Evolutionary conservation across 140 eudicot species (phyloP).

Genomic region (Senecio squalidus): DNA sequence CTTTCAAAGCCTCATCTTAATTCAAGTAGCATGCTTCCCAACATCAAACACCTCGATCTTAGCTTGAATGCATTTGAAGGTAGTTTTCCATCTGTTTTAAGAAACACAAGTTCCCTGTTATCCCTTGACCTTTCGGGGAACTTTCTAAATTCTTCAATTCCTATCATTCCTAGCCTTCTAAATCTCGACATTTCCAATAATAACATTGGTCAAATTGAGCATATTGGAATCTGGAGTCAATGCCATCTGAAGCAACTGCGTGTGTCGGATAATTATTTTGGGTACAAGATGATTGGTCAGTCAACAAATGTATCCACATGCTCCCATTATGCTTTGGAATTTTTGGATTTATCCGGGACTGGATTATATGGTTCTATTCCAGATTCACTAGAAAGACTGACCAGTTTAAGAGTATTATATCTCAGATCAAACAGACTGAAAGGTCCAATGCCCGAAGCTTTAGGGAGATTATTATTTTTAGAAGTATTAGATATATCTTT

Average conservation of each 20-base stretch:
- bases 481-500: background rate
- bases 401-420: background rate
- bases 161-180: background rate
- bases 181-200: background rate
- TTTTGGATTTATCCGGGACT: background rate
- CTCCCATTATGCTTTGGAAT: background rate
- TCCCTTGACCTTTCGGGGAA: constrained; percentile 12
- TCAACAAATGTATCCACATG: constrained; percentile 1
- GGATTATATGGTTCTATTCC: background rate
- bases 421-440: background rate
- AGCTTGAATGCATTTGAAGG: constrained; percentile 4
- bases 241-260: background rate
- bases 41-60: constrained; percentile 10
- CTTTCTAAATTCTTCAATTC: background rate
- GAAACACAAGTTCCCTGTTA: constrained; percentile 1
- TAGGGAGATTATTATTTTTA: constrained; percentile 1
- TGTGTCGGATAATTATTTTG: background rate
- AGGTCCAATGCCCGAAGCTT: constrained; percentile 10
- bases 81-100: background rate
- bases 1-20: background rate
- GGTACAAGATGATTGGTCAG: background rate
- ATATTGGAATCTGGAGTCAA: background rate
- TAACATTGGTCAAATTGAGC: background rate
- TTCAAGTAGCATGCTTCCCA: constrained; percentile 2
- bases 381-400: background rate